These are phyloP conservation scores for Panellus pusillus DNA, from an alignment of 768 basidiomycete genomes.

Conservation along the genomic window DNA sequence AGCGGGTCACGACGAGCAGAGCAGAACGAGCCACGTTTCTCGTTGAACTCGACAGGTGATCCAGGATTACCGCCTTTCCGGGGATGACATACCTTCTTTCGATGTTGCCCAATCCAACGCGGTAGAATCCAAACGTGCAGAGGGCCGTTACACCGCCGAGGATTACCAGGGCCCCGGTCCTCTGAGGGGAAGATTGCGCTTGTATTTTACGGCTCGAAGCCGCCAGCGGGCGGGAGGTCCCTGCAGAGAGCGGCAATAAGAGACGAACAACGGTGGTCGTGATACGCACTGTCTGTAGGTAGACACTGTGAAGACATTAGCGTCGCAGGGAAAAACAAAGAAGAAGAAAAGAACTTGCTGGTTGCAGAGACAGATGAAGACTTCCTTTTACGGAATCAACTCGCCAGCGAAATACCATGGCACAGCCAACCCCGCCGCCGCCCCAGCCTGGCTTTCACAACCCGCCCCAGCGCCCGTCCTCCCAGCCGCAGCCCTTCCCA, in stretches of 20 bases:
- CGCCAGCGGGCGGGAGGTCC: conserved; percentile 94
- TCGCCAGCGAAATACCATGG: conserved; percentile 3
- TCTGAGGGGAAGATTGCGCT: conserved; percentile 89
- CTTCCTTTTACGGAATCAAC: background rate
- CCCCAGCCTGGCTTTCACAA: background rate
- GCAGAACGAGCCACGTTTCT: conserved; percentile 29
- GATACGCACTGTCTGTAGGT: conserved; percentile 28
- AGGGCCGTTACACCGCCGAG: conserved; percentile 84
- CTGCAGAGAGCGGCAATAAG: conserved; percentile 42
- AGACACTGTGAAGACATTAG: conserved; percentile 49
- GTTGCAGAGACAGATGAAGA: background rate
- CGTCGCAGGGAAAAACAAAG: background rate
- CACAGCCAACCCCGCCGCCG: conserved; percentile 3
- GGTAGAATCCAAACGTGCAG: conserved; percentile 91
- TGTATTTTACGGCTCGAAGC: conserved; percentile 94
- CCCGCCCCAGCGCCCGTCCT: conserved; percentile 22
- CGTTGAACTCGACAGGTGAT: conserved; percentile 24
- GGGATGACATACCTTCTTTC: conserved; percentile 73
- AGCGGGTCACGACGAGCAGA: conserved; percentile 7
- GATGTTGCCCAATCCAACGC: conserved; percentile 84
- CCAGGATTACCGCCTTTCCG: conserved; percentile 33
- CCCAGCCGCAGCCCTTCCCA: conserved; percentile 37
- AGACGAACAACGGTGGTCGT: conserved; percentile 10
- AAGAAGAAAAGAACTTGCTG: background rate
- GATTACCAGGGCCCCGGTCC: conserved; percentile 81